Evolutionary conservation across 2,329 filamentous ascomycete genomes (phyloP), one percentile per base, ranked within the genome.

Genomic region (Calonectria naviculata): DNA sequence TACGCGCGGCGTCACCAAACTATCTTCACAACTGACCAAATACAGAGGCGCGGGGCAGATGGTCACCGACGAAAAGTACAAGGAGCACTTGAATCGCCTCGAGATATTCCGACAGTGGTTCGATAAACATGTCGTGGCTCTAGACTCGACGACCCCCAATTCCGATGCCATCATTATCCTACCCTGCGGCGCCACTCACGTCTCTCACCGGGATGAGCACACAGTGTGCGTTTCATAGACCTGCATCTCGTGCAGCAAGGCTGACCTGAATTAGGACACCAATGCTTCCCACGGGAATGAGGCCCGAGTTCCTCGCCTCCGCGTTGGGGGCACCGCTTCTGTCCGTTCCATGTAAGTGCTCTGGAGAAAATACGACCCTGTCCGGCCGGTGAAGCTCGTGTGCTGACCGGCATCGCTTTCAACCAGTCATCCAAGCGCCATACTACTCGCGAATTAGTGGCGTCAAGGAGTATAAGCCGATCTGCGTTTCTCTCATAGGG

Each of bases 281-380:
- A 68, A 73, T 66, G 46, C 67, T 73, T 21, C 74, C 76, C 9
- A 41, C 78, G 4, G 78, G 80, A 15, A 64, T 84, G 10, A 73
- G 75, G 12, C 60, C 78, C 17, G 75, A 78, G 19, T 65, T 80
- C 10, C 76, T 83, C 31, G 75, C 80, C 21, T 68, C 78, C 1
- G 62, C 82, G 8, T 75, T 84, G 29, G 78, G 77, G 29, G 67
- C 74, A 34, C 81, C 82, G 2, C 74, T 83, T 31, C 72, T 84
- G 7, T 72, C 80, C 8, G 75, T 81, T 17, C 83, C 83, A 36
- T 81, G 83, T 84, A 77, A 78, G 83, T 79, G 36, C 21, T 47
- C 26, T 21, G 36, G 36, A 28, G 9, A 44, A 46, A 36, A 58
- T 21, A 4, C 9, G 15, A 41, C 42, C 29, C 61, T 19, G 19